A percentile compares a stretch with the other conserved stretches of the same genome.
phyloP scores from a whole-genome alignment of 768 basidiomycete species.

The Mycena chlorophos region DNA sequence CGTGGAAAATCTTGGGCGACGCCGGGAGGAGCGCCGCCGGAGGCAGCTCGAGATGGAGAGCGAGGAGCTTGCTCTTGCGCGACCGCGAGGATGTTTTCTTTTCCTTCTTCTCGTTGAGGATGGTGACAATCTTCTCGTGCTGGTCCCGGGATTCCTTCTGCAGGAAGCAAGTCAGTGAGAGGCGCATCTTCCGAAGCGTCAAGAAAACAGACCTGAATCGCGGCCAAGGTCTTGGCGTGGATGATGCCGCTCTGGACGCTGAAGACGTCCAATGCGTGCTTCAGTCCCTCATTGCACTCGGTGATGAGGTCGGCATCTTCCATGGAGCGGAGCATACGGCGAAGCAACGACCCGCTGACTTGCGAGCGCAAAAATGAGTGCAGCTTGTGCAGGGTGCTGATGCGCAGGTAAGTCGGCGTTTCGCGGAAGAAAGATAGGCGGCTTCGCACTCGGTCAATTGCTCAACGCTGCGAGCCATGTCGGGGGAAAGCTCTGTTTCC shows the following conservation, averaged over 20 bases:
- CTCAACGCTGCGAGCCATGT: conserved; percentile 13
- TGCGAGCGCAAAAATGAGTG: conserved; percentile 11
- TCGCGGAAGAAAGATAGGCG: background rate
- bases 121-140: conserved; percentile 17
- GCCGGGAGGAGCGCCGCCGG: conserved; percentile 10
- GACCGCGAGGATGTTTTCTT: background rate
- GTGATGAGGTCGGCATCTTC: conserved; percentile 16
- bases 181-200: background rate
- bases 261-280: conserved; percentile 18
- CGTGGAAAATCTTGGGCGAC: conserved; percentile 18
- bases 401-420: background rate
- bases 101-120: conserved; percentile 15
- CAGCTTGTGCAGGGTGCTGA: conserved; percentile 18
- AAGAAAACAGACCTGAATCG: conserved; percentile 14
- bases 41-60: background rate
- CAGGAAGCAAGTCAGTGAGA: background rate
- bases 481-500: conserved; percentile 13
- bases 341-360: conserved; percentile 7
- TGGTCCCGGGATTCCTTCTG: conserved; percentile 15
- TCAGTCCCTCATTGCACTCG: conserved; percentile 13
- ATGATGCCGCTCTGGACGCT: conserved; percentile 18
- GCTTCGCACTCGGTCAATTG: conserved; percentile 18
- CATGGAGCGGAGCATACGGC: conserved; percentile 13
- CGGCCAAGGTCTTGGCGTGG: conserved; percentile 17
- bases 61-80: conserved; percentile 1